phyloP scores from a whole-genome alignment of 345 rosid genomes.

The rapeseed (Brassica napus) region Da-Ae NC_063436.1:953001-953500 shows the following conservation, averaged over 20 bases:
- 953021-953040: conserved; percentile 83
- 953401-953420: conserved; percentile 5
- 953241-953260: conserved; percentile 8
- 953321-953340: conserved; percentile 82
- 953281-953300: conserved; percentile 69
- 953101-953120: conserved; percentile 69
- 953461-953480: conserved; percentile 79
- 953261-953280: conserved; percentile 16
- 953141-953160: conserved; percentile 89
- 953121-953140: conserved; percentile 90
- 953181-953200: conserved; percentile 47
- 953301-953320: conserved; percentile 67
- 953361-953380: conserved; percentile 23
- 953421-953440: conserved; percentile 25
- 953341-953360: conserved; percentile 84
- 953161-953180: conserved; percentile 75
- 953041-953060: conserved; percentile 81
- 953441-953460: conserved; percentile 95
- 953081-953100: conserved; percentile 75
- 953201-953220: conserved; percentile 8
- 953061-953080: conserved; percentile 83
- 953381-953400: not conserved
- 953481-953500: conserved; percentile 52
- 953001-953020: conserved; percentile 81
- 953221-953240: conserved; percentile 6